These are phyloP conservation scores for Berberis vulgaris DNA, from an alignment of 164 flowering plant species.

Conservation along the genomic window DNA sequence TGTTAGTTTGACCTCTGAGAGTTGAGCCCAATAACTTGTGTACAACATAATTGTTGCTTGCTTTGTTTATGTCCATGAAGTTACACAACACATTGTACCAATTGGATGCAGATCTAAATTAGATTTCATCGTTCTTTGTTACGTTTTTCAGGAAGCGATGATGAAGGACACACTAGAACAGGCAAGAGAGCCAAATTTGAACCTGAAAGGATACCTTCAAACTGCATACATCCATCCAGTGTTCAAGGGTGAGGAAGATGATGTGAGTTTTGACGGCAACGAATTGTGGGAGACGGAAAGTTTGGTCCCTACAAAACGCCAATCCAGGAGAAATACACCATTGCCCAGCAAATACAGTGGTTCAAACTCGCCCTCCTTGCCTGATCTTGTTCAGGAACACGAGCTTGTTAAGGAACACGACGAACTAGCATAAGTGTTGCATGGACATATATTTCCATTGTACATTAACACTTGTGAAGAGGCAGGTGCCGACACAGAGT, in stretches of 20 bases:
- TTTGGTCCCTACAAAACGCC: constrained; percentile 84
- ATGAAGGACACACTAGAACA: constrained; percentile 76
- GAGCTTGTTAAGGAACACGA: too few species aligned
- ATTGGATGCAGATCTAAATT: not conserved
- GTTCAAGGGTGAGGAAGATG: constrained; percentile 50
- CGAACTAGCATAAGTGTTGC: constrained; percentile 7
- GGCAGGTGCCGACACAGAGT: too few species aligned
- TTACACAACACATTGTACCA: too few species aligned
- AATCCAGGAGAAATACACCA: constrained; percentile 78
- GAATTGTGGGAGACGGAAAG: constrained; percentile 40
- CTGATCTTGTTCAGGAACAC: constrained; percentile 27
- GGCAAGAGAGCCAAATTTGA: constrained; percentile 48
- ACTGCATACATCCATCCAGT: constrained; percentile 74
- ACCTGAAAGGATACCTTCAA: constrained; percentile 58
- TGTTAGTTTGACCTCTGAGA: too few species aligned
- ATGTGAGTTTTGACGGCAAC: constrained; percentile 18
- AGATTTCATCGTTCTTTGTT: not conserved
- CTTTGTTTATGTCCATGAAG: too few species aligned
- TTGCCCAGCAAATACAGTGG: constrained; percentile 66
- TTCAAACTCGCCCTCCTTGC: constrained; percentile 41
- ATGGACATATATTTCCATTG: not conserved
- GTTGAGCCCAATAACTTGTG: too few species aligned
- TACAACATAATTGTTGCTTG: too few species aligned
- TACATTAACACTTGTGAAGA: not conserved
- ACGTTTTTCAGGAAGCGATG: constrained; percentile 58